Conservation (phyloP, 345 rosid species). For the Eutrema yunnanense region DNA sequence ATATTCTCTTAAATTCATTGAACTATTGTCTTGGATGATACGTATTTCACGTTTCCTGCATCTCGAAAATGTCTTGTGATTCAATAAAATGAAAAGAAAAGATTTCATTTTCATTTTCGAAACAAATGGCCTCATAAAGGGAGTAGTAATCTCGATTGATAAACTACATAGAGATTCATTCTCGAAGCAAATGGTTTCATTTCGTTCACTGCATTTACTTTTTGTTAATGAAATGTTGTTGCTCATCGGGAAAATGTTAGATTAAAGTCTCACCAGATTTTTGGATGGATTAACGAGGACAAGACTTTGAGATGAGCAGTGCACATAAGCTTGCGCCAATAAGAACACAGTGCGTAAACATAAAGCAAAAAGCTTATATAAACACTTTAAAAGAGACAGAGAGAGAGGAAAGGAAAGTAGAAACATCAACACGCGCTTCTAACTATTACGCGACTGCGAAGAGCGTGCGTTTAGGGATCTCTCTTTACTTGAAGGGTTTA, state of each 20-base stretch:
- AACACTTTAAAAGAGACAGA: not conserved
- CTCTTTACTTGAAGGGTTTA: not conserved
- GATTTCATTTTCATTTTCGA: not conserved
- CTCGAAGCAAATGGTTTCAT: not conserved
- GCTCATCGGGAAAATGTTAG: conserved; percentile 11
- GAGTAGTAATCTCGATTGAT: not conserved
- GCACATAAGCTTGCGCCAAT: not conserved
- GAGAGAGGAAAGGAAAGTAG: no score
- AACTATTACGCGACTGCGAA: not conserved
- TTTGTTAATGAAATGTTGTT: conserved; percentile 5
- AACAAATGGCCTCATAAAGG: not conserved
- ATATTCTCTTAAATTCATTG: not conserved
- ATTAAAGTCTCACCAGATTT: not conserved
- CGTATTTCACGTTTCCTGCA: not conserved
- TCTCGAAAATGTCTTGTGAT: not conserved
- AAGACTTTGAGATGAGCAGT: not conserved
- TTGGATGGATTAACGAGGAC: not conserved
- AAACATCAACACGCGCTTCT: conserved; percentile 5
- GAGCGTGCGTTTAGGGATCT: not conserved
- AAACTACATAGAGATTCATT: not conserved
- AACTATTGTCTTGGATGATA: not conserved
- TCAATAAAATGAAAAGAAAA: not conserved
- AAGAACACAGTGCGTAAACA: not conserved
- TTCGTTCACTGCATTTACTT: not conserved
- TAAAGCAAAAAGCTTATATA: not conserved